Conservation (phyloP, 176 grass and related monocot genomes). For the Carex pumila region DNA sequence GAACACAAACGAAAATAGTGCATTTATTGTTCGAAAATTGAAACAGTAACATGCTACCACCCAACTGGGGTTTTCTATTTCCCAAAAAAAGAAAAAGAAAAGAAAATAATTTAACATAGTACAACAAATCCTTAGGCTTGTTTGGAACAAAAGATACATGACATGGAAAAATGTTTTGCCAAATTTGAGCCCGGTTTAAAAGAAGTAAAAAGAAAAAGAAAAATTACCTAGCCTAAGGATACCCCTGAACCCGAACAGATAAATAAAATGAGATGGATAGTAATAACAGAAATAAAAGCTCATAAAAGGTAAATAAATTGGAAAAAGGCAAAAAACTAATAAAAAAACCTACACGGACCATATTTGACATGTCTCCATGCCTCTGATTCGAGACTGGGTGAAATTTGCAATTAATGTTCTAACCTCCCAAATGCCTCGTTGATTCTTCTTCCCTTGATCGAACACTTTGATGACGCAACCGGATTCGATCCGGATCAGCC, state of each 20-base stretch:
- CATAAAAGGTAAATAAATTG: neutral
- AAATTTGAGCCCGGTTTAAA: constrained; percentile 13
- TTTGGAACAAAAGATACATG: constrained; percentile 20
- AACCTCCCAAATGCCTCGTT: neutral
- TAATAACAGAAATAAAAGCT: constrained; percentile 18
- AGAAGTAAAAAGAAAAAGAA: constrained; percentile 6
- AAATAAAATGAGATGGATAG: constrained; percentile 27
- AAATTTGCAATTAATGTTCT: constrained; percentile 6
- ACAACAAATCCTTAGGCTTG: constrained; percentile 15
- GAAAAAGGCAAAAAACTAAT: constrained; percentile 15
- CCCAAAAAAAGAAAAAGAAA: neutral
- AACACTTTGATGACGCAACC: neutral
- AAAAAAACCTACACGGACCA: constrained; percentile 1
- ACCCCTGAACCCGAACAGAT: constrained; percentile 23
- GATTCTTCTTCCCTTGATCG: neutral
- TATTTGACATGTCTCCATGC: neutral
- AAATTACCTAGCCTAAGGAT: constrained; percentile 8
- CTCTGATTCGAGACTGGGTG: neutral
- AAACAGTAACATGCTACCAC: constrained; percentile 21
- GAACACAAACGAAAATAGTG: constrained; percentile 14
- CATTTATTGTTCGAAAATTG: constrained; percentile 43
- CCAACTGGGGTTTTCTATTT: neutral
- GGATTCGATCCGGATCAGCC: neutral
- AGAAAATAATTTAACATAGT: constrained; percentile 9
- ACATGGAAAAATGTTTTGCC: constrained; percentile 7